Evolutionary conservation across 2,329 filamentous ascomycete genomes (phyloP), one percentile per base, ranked within the genome.

Genomic region (Cordyceps sp.): DNA sequence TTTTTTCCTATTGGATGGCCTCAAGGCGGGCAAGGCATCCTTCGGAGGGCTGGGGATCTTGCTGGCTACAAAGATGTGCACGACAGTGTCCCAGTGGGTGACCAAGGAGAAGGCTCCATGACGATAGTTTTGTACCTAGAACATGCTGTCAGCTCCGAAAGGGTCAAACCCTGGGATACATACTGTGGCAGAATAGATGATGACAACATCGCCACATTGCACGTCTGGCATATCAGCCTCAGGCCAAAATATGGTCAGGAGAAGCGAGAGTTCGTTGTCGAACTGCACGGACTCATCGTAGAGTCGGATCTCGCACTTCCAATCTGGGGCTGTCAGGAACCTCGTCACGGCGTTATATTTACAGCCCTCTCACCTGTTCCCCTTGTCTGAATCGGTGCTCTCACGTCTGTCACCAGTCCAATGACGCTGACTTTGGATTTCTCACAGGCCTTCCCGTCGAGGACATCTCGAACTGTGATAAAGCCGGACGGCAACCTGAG

Each of bases 351-450:
- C n/a, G n/a, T n/a, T n/a, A n/a, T n/a, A n/a, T n/a, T n/a, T n/a
- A n/a, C 7, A 4, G 10, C 6, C n/a, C 8, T 5, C 31, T 32
- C 17, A 64, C 80, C 76, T 17, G 49, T 44, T 16, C 67, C 64
- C 33, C 38, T 56, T 1, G 73, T 73, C 10, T 48, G 34, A 1
- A 58, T 59, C 1, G 72, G 67, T 1, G 61, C 52, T 35, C 70
- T 62, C 30, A 62, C 64, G 42, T 88, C 80, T 32, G 71, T 69
- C 4, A 88, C 68, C 5, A 88, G 53, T 2, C 83, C 85, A 31
- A 84, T 65, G 26, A 90, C 55, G 52, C 61, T 77, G 39, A 75
- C 58, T 6, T 57, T 36, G 2, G 26, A 41, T 19, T 46, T 39
- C 18, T 41, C 13, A 8, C 40, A 29, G 29, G 51, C 34, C 17